Conservation (phyloP, 306 rosid species). For the apple (Malus domestica) region DNA sequence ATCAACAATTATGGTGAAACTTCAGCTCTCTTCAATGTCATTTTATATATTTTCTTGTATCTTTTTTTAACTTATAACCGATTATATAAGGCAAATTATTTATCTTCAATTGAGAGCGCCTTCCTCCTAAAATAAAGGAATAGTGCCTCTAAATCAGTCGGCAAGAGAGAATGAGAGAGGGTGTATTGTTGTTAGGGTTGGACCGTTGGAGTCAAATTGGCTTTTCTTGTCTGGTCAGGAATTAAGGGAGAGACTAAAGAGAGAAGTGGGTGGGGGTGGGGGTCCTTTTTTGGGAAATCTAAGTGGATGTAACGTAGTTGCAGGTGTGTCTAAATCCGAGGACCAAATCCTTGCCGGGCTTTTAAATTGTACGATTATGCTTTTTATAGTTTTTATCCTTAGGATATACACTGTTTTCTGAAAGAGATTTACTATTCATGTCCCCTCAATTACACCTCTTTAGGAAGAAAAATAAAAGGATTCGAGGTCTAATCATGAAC, state of each 20-base stretch:
- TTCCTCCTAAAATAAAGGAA: constrained; percentile 8
- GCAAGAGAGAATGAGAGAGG: constrained; percentile 13
- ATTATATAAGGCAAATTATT: no score
- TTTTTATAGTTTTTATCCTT: constrained; percentile 36
- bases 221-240: constrained; percentile 2
- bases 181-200: constrained; percentile 8
- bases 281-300: constrained; percentile 52
- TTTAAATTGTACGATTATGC: constrained; percentile 48
- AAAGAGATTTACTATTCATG: constrained; percentile 29
- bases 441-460: constrained; percentile 26
- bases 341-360: constrained; percentile 48
- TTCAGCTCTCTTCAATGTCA: no score
- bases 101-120: not conserved
- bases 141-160: constrained; percentile 19
- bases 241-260: not conserved
- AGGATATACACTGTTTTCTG: constrained; percentile 34
- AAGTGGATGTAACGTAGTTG: constrained; percentile 45
- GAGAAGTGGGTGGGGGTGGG: constrained; percentile 19
- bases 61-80: no score
- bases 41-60: no score
- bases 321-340: constrained; percentile 44
- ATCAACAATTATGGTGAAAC: no score
- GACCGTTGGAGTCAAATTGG: constrained; percentile 16
- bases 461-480: constrained; percentile 26
- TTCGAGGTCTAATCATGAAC: constrained; percentile 28